Evolutionary conservation across 345 rosid species (phyloP).

Genomic region (Lagerstroemia speciosa): DNA sequence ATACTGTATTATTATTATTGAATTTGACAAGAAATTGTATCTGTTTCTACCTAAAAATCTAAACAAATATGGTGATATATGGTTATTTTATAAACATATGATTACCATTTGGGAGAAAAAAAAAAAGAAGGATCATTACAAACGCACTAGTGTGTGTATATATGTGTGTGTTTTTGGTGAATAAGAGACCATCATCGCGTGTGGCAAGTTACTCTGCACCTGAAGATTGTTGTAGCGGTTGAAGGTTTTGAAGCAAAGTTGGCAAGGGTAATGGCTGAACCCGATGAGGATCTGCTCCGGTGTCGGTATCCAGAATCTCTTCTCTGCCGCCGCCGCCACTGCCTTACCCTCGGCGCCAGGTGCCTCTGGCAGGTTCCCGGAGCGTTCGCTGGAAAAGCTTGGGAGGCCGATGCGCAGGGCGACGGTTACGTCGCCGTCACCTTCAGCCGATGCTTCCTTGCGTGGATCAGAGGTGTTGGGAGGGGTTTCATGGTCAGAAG

Average conservation of each 20-base stretch:
- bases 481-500: slow-evolving; percentile 1
- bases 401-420: slow-evolving; percentile 79
- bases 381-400: slow-evolving; percentile 17
- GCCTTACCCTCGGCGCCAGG: slow-evolving; percentile 13
- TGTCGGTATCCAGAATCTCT: slow-evolving; percentile 74
- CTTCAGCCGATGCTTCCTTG: slow-evolving; percentile 16
- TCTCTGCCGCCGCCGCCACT: slow-evolving; percentile 9
- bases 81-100: no score
- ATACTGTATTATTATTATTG: no score
- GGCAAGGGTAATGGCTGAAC: slow-evolving; percentile 73
- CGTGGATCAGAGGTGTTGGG: slow-evolving; percentile 5
- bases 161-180: no score
- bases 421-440: slow-evolving; percentile 40
- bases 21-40: no score
- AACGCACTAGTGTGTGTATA: no score
- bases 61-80: no score
- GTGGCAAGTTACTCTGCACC: slow-evolving; percentile 23
- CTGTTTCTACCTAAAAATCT: no score
- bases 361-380: slow-evolving; percentile 5
- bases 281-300: slow-evolving; percentile 70
- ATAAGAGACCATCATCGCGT: no score
- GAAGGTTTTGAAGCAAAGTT: slow-evolving; percentile 81
- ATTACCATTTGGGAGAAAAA: no score
- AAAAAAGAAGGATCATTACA: not conserved
- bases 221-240: slow-evolving; percentile 95